Conservation (phyloP, 169 alveolate species). For the Babesia caballi region DNA sequence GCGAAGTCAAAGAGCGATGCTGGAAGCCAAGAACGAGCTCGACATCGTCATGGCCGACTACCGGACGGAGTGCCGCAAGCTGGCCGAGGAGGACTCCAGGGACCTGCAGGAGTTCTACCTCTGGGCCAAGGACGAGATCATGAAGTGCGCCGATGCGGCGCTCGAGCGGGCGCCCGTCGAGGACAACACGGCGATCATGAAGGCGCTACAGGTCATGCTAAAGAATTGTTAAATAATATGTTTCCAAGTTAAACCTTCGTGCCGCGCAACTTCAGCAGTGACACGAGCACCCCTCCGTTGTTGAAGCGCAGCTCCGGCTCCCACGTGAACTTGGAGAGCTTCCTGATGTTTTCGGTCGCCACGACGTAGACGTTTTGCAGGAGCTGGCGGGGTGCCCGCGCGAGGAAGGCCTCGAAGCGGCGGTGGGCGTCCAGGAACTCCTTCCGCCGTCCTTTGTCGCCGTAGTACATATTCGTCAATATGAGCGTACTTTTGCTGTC, state of each 20-base stretch:
- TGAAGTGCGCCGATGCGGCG: constrained; percentile 19
- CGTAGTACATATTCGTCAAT: constrained; percentile 52
- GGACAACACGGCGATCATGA: constrained; percentile 9
- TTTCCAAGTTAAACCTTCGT: not conserved
- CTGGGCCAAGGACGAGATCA: constrained; percentile 54
- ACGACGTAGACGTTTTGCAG: constrained; percentile 39
- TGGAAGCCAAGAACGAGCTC: constrained; percentile 39
- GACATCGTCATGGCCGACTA: constrained; percentile 40
- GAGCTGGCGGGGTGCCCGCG: not conserved
- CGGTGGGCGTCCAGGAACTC: constrained; percentile 10
- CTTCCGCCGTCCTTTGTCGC: constrained; percentile 28
- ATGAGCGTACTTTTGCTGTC: constrained; percentile 1
- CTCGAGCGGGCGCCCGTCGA: constrained; percentile 18
- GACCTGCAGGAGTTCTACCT: constrained; percentile 40
- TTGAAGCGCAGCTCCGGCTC: constrained; percentile 46
- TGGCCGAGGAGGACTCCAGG: constrained; percentile 29
- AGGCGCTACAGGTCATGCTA: constrained; percentile 8
- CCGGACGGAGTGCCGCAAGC: constrained; percentile 11
- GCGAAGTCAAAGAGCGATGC: not conserved
- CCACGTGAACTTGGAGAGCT: constrained; percentile 35
- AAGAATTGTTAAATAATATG: not conserved
- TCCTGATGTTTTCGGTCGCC: constrained; percentile 37
- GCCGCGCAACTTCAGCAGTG: constrained; percentile 4
- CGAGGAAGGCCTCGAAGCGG: constrained; percentile 3
- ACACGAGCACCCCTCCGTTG: constrained; percentile 60